phyloP scores from a whole-genome alignment of 228 moss, liverwort and hornwort species.

The Sphagnum fallax region DNA sequence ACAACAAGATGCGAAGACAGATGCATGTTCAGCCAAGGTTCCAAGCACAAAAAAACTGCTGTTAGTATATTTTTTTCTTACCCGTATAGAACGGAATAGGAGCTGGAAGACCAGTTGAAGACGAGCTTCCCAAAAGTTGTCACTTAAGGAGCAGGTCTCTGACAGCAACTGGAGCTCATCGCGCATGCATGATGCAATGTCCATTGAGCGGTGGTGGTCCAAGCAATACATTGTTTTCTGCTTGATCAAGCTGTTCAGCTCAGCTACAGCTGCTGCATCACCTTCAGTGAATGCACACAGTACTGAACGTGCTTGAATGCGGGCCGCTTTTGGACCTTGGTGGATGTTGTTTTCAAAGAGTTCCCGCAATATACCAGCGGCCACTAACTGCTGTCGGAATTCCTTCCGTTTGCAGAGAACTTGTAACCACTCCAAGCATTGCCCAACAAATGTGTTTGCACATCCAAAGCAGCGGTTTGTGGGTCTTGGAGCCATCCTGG shows the following conservation, averaged over 20 bases:
- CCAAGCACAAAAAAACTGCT: too few relatives aligned
- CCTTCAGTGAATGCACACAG: slow-evolving; percentile 92
- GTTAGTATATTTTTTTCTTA: slow-evolving; percentile 18
- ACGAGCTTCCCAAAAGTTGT: slow-evolving; percentile 93
- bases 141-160: slow-evolving; percentile 80
- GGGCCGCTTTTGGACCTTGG: slow-evolving; percentile 91
- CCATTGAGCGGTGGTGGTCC: slow-evolving; percentile 99
- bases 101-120: slow-evolving; percentile 96
- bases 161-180: slow-evolving; percentile 99
- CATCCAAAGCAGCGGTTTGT: slow-evolving; percentile 94
- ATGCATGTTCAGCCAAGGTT: too few relatives aligned
- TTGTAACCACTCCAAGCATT: slow-evolving; percentile 98
- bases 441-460: slow-evolving; percentile 95
- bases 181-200: slow-evolving; percentile 89
- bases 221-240: slow-evolving; percentile 95
- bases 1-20: not conserved
- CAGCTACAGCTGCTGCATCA: slow-evolving; percentile 74
- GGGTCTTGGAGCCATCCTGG: slow-evolving; percentile 50
- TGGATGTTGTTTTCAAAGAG: slow-evolving; percentile 99
- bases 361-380: slow-evolving; percentile 84
- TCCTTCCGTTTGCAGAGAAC: slow-evolving; percentile 76
- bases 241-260: slow-evolving; percentile 81
- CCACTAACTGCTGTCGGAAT: slow-evolving; percentile 78
- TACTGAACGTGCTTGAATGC: slow-evolving; percentile 86
- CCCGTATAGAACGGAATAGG: slow-evolving; percentile 94